Conservation (phyloP, 2,329 filamentous ascomycete species). For the Fusarium sublunatum region DNA sequence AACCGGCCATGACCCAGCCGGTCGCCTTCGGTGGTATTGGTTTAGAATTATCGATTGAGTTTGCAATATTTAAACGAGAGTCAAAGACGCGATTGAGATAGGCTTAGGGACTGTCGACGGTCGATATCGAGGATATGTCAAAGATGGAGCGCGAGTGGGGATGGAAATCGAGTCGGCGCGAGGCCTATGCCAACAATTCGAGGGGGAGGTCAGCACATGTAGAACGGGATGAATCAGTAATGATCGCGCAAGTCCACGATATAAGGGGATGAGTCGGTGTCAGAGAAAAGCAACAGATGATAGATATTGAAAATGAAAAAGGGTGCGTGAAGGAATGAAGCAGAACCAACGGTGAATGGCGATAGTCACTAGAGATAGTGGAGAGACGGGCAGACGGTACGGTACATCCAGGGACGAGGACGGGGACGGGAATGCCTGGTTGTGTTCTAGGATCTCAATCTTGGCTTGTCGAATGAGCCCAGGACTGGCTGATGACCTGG, state of each 20-base stretch:
- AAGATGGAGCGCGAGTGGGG: constrained; percentile 35
- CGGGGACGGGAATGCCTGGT: constrained; percentile 36
- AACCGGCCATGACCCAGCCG: constrained; percentile 51
- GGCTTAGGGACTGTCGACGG: constrained; percentile 22
- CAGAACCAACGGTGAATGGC: constrained; percentile 38
- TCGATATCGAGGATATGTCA: constrained; percentile 38
- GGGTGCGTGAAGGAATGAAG: constrained; percentile 29
- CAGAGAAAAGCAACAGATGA: constrained; percentile 12
- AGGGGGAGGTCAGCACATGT: constrained; percentile 42
- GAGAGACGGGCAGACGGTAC: constrained; percentile 39
- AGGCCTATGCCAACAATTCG: constrained; percentile 35
- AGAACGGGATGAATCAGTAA: constrained; percentile 19
- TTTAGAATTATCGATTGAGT: constrained; percentile 11
- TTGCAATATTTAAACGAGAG: constrained; percentile 11
- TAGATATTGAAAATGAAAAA: constrained; percentile 28
- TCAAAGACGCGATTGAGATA: constrained; percentile 27
- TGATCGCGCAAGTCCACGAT: constrained; percentile 9
- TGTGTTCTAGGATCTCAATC: constrained; percentile 38
- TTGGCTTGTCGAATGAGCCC: constrained; percentile 30
- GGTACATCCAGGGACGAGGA: constrained; percentile 30
- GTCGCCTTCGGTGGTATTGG: constrained; percentile 29
- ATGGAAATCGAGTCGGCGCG: constrained; percentile 28
- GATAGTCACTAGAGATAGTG: constrained; percentile 38
- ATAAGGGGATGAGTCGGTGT: constrained; percentile 9
- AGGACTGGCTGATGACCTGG: constrained; percentile 39